These are phyloP conservation scores for Kodamaea ohmeri DNA, from an alignment of 1,139 yeast species.

Conservation along the genomic window DNA sequence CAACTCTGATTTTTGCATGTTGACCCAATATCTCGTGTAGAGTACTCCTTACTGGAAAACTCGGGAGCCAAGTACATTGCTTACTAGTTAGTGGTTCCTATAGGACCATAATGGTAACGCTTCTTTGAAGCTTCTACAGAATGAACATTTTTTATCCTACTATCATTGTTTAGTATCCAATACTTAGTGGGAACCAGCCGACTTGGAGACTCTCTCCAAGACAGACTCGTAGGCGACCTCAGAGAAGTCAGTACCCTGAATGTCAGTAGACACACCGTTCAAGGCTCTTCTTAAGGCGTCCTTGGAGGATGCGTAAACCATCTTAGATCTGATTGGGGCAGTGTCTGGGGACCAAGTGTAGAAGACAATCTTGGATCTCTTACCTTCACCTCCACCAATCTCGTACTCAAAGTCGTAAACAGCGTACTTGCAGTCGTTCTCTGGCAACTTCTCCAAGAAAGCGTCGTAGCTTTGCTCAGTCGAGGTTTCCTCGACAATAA, in stretches of 20 bases:
- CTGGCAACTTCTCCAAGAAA: constrained; percentile 86
- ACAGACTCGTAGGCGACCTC: constrained; percentile 95
- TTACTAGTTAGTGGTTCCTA: too few relatives aligned
- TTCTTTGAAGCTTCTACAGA: too few relatives aligned
- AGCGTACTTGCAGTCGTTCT: constrained; percentile 94
- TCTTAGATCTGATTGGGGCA: constrained; percentile 90
- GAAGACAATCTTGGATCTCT: constrained; percentile 91
- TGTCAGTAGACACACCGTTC: constrained; percentile 89
- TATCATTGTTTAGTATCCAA: too few relatives aligned
- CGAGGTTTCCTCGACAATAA: constrained; percentile 85
- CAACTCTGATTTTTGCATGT: not conserved
- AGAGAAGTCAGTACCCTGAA: constrained; percentile 97
- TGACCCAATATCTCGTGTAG: not conserved
- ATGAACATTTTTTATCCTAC: too few relatives aligned
- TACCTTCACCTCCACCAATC: constrained; percentile 86
- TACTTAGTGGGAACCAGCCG: constrained; percentile 34
- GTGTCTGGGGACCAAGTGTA: constrained; percentile 98
- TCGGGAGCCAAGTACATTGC: too few relatives aligned
- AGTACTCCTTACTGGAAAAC: too few relatives aligned
- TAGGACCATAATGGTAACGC: too few relatives aligned
- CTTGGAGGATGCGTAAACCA: constrained; percentile 97
- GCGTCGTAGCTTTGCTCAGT: constrained; percentile 71
- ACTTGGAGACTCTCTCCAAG: constrained; percentile 84
- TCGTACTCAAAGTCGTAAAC: constrained; percentile 96
- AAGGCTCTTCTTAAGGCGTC: constrained; percentile 97